Evolutionary conservation across 257 asterid genomes (phyloP), one percentile per base, ranked within the genome.

Genomic region (Lavandula angustifolia): DNA sequence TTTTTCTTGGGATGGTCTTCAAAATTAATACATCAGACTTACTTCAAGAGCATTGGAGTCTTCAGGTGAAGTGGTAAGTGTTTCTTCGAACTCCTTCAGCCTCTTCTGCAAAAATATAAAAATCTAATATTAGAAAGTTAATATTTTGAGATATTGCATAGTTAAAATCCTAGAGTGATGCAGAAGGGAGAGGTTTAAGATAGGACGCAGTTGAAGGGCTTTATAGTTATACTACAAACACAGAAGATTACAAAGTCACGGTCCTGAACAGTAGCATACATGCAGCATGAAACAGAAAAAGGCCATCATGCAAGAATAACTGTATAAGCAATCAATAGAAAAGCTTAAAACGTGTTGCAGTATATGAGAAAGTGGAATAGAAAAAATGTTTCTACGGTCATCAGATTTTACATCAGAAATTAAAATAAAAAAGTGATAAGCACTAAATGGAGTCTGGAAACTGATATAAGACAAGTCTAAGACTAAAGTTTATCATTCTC

Each of bases 41-140:
- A 89, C 99, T 80, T 89, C 97, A 72, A 92, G 89, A 37, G 97
- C 91, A 65, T 69, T 66, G 56, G 92, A 71, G 78, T 92, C 97
- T 68, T 84, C 96, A 37, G 88, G 90, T 41, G 84, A 77, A 61
- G 63, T 67, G 17, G 62, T 80, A 70, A 89, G 94, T 67, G 84
- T 79, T 71, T 75, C 87, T 79, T 92, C 90, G 66, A 85, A 87
- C 67, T 84, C 87, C 82, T 73, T 78, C 76, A 92, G 85, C 80
- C 80, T 77, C 75, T 79, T 78, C 99, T 92, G 89, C 77, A 76
- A 75, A 81, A 71, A 31, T 48, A 59, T 52, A 49, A 67, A 53
- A 56, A 54, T 35, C 31, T 62, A 31, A 46, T 46, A 64, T 16
- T 73, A 57, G 54, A 57, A 13, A 43, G 49, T 55, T 52, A 60